A percentile compares a stretch with the other conserved stretches of the same genome.
Conservation (phyloP, 805 yeast species). For the Kodamaea kakaduensis region DNA sequence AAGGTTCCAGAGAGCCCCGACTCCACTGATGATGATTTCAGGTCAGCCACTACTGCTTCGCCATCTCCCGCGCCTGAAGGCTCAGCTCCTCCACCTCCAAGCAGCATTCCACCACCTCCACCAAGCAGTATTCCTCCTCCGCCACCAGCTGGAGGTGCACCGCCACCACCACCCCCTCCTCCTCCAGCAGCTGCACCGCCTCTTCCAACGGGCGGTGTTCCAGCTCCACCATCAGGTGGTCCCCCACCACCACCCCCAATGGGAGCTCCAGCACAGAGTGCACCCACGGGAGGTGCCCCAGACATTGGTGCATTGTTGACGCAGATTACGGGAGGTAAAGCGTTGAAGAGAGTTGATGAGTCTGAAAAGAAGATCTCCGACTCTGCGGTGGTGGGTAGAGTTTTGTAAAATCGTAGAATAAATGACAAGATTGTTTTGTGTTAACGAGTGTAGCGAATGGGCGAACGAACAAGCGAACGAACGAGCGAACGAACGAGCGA, state of each 20-base stretch:
- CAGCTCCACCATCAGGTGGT: slow-evolving; percentile 25
- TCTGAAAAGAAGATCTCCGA: slow-evolving; percentile 44
- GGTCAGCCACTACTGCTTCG: slow-evolving; percentile 8
- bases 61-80: slow-evolving; percentile 14
- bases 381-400: slow-evolving; percentile 49
- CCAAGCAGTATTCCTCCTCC: slow-evolving; percentile 28
- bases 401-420: slow-evolving; percentile 26
- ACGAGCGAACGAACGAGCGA: too few species aligned
- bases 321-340: slow-evolving; percentile 51
- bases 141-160: slow-evolving; percentile 16
- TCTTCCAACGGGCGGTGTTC: slow-evolving; percentile 27
- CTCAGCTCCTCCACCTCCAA: slow-evolving; percentile 19
- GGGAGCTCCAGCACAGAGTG: slow-evolving; percentile 25
- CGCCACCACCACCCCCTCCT: slow-evolving; percentile 24
- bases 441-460: neutral
- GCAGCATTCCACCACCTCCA: slow-evolving; percentile 11
- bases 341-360: slow-evolving; percentile 49
- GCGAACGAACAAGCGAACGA: too few species aligned
- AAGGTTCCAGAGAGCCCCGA: neutral
- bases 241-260: slow-evolving; percentile 35
- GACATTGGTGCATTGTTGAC: slow-evolving; percentile 50
- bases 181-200: slow-evolving; percentile 40
- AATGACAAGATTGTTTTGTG: neutral
- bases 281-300: slow-evolving; percentile 28
- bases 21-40: slow-evolving; percentile 10